Evolutionary conservation across 2,329 filamentous ascomycete genomes (phyloP), one percentile per base, ranked within the genome.

Genomic region (Pseudogymnoascus sp.): DNA sequence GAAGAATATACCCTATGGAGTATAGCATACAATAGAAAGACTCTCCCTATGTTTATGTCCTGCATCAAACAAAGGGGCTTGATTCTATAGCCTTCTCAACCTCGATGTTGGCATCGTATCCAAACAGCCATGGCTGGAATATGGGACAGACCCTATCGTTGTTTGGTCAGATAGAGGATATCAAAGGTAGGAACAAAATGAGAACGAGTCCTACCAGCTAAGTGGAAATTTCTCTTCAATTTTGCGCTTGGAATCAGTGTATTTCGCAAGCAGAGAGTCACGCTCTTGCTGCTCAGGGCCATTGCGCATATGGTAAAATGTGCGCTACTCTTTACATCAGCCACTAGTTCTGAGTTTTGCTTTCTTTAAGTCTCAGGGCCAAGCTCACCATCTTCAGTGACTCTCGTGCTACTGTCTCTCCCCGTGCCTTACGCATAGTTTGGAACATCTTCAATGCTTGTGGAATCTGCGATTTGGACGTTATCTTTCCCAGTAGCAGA

Each of bases 51-150:
- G 5, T 33, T 29, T 31, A 8, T 35, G 1, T 33, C 29, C 13
- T 8, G 8, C 13, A 33, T 54, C 47, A 54, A 54, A 33, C 10
- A 61, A 69, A 69, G 1, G 66, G 64, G 21, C 44, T 37, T n/a
- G 15, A 59, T 29, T 64, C 60, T 59, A 64, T 67, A 0, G 69
- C 74, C 10, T 75, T 73, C 60, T 81, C 77, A 1, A 79, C 82
- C 67, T 85, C 84, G 29, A 74, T 73, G 62, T 80, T 78, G 3
- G 83, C 82, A 71, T 87, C 81, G 64, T 88, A 87, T 0, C 84
- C 83, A 66, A 83, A 88, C 54, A 88, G 64, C 82, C 84, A 87
- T 0, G 80, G 79, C 70, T 88, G 84, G 0, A 84, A 79, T 35
- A 81, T 74, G 0, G 83, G 84, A 68, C 84, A 87, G 1, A 81